Percentiles rank a stretch among this genome's conserved stretches.
Evolutionary conservation across 2,329 filamentous ascomycete genomes (phyloP).

Genomic region (Aspergillus sp.): DNA sequence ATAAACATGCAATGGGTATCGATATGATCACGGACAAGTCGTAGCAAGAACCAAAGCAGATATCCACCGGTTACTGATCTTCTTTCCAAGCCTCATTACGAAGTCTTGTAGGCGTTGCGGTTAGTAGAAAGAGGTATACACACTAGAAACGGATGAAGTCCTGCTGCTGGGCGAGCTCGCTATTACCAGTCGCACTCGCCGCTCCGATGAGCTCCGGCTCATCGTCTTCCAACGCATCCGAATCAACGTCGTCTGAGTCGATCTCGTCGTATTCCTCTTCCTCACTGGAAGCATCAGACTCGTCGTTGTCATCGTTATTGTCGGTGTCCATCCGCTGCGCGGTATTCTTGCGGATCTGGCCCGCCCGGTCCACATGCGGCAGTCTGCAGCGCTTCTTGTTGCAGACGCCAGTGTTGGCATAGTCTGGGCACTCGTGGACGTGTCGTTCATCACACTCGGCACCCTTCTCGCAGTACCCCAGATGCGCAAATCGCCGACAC

Average conservation of each 20-base stretch:
- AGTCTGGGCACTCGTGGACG: conserved; percentile 90
- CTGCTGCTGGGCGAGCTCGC: conserved; percentile 52
- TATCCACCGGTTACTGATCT: conserved; percentile 1
- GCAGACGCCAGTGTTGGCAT: conserved; percentile 86
- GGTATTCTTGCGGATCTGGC: conserved; percentile 64
- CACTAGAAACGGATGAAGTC: conserved; percentile 52
- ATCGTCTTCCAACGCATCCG: conserved; percentile 55
- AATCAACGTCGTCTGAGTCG: conserved; percentile 71
- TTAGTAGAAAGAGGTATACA: conserved; percentile 5
- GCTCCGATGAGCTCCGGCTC: conserved; percentile 39
- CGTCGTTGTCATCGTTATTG: conserved; percentile 44
- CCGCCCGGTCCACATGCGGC: conserved; percentile 83
- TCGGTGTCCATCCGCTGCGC: conserved; percentile 39
- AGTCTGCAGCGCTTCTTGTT: conserved; percentile 78
- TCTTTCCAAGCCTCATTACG: background rate
- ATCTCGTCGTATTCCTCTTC: conserved; percentile 65
- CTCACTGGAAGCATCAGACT: conserved; percentile 74
- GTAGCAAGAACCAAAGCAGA: background rate
- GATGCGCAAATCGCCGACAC: conserved; percentile 78
- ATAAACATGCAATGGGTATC: background rate
- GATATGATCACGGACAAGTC: background rate
- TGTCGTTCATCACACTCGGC: conserved; percentile 76
- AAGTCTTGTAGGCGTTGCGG: too few species aligned
- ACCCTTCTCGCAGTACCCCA: conserved; percentile 88
- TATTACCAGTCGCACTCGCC: conserved; percentile 40